Conservation (phyloP, 2,329 filamentous ascomycete species). For the Sphaerulina musiva region DNA sequence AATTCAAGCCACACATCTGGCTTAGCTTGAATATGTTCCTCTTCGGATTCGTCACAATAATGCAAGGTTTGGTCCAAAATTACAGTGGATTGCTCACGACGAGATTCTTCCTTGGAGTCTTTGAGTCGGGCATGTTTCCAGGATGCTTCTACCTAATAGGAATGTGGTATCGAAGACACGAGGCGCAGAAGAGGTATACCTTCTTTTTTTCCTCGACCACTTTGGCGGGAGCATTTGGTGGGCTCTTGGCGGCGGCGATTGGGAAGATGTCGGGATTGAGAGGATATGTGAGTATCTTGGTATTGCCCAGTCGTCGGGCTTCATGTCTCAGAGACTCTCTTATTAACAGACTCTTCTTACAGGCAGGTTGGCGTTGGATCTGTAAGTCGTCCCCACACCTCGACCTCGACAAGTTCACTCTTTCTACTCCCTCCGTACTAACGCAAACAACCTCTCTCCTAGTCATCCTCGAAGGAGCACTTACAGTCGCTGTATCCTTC, state of each 20-base stretch:
- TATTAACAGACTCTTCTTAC: slow-evolving; percentile 32
- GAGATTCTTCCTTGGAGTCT: slow-evolving; percentile 71
- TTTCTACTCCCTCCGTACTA: too few relatives aligned
- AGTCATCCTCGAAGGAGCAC: slow-evolving; percentile 57
- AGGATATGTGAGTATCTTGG: neutral
- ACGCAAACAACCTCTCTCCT: too few relatives aligned
- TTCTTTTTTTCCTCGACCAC: slow-evolving; percentile 88
- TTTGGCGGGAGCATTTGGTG: slow-evolving; percentile 76
- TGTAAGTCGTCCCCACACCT: slow-evolving; percentile 32
- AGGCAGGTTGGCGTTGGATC: slow-evolving; percentile 66
- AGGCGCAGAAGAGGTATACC: slow-evolving; percentile 85
- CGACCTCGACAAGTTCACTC: too few relatives aligned
- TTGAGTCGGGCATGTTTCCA: slow-evolving; percentile 54
- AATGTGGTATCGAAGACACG: slow-evolving; percentile 83
- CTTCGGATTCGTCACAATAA: slow-evolving; percentile 68
- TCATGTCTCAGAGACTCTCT: neutral
- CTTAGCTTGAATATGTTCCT: slow-evolving; percentile 66
- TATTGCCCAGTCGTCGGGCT: neutral
- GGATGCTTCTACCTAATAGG: slow-evolving; percentile 48
- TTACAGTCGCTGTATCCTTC: slow-evolving; percentile 42
- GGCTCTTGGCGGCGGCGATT: slow-evolving; percentile 76
- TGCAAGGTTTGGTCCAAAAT: slow-evolving; percentile 63
- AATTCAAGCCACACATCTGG: slow-evolving; percentile 48
- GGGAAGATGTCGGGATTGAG: slow-evolving; percentile 73
- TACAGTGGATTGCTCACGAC: slow-evolving; percentile 72